Conservation (phyloP, 768 basidiomycete species). For the Leucocoprinus sp. region DNA sequence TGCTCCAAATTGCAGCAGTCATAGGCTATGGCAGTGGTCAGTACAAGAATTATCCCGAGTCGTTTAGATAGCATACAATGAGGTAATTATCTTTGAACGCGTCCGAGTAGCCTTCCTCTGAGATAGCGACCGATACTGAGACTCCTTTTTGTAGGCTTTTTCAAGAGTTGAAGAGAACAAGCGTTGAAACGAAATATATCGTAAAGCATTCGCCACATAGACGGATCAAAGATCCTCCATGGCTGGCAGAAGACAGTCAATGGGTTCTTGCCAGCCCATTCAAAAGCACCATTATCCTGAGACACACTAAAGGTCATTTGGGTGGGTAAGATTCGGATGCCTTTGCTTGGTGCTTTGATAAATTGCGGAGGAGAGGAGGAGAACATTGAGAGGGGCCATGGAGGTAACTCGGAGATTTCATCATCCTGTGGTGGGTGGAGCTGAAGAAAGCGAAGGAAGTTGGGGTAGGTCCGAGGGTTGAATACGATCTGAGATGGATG, state of each 20-base stretch:
- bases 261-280: conserved; percentile 68
- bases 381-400: conserved; percentile 11
- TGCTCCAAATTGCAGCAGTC: conserved; percentile 78
- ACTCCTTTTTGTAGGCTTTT: conserved; percentile 29
- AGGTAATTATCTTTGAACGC: conserved; percentile 69
- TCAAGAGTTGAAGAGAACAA: conserved; percentile 45
- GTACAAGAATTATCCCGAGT: neutral
- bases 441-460: conserved; percentile 64
- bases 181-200: conserved; percentile 70
- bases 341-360: conserved; percentile 15
- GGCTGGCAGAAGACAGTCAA: conserved; percentile 61
- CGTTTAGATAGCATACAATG: conserved; percentile 37
- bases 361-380: conserved; percentile 1
- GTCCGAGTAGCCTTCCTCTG: conserved; percentile 51
- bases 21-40: conserved; percentile 43
- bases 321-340: conserved; percentile 45
- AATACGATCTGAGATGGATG: conserved; percentile 51
- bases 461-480: conserved; percentile 71
- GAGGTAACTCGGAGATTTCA: neutral
- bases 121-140: conserved; percentile 54
- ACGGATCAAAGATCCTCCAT: conserved; percentile 48
- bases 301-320: conserved; percentile 79
- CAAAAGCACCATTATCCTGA: conserved; percentile 57
- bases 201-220: conserved; percentile 68
- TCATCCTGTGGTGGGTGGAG: conserved; percentile 20